Evolutionary conservation across 192 early-diverging fungal species (phyloP).

Genomic region (Coemansia sp.): DNA sequence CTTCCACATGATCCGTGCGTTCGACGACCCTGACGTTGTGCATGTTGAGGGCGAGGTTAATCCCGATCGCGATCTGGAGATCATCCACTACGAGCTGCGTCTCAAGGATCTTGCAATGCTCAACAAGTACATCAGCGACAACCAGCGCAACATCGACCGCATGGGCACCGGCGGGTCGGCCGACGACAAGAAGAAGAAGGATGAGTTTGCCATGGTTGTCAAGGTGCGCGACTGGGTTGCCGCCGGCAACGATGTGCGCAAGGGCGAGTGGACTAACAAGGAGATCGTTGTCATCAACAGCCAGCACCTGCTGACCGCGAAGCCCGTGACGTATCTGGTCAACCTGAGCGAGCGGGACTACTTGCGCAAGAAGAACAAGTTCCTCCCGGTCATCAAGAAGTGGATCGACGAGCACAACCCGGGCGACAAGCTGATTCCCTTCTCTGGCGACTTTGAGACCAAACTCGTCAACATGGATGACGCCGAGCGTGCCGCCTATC

Average conservation of each 20-base stretch:
- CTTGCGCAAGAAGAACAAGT: conserved; percentile 94
- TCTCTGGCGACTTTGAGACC: conserved; percentile 82
- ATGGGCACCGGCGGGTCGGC: conserved; percentile 77
- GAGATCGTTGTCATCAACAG: conserved; percentile 90
- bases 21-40: conserved; percentile 91
- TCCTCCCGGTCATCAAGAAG: conserved; percentile 82
- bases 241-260: conserved; percentile 83
- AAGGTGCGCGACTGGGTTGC: conserved; percentile 81
- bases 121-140: conserved; percentile 69
- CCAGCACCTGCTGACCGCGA: conserved; percentile 87
- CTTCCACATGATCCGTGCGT: conserved; percentile 84
- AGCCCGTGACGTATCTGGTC: conserved; percentile 92
- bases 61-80: conserved; percentile 89
- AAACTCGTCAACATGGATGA: conserved; percentile 57
- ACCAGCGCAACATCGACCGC: conserved; percentile 67
- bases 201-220: conserved; percentile 71
- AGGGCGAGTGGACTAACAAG: conserved; percentile 87
- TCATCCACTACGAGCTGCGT: conserved; percentile 93
- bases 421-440: conserved; percentile 88
- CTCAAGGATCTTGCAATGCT: conserved; percentile 90
- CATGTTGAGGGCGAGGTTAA: conserved; percentile 90
- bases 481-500: conserved; percentile 60
- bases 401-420: conserved; percentile 93
- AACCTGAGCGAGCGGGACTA: conserved; percentile 92
- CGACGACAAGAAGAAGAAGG: conserved; percentile 87